These are phyloP conservation scores for Solanum medicagineum DNA, from an alignment of 257 asterid species.

Conservation along the genomic window DNA sequence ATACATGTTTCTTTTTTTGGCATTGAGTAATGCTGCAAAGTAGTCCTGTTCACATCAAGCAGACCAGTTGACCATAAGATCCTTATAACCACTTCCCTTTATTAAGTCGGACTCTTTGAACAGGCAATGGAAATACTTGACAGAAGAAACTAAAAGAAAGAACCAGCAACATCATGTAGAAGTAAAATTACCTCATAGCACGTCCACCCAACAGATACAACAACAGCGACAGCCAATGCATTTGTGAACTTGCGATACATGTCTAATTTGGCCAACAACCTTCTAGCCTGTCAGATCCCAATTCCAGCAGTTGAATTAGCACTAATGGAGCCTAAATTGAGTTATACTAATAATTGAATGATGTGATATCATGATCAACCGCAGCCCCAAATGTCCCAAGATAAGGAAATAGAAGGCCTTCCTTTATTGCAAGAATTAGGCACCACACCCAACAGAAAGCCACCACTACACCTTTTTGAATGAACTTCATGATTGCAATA, in stretches of 20 bases:
- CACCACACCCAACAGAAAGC: neutral
- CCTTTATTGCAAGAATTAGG: neutral
- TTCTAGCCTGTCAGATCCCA: slow-evolving; percentile 52
- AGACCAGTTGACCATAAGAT: neutral
- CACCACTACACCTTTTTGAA: neutral
- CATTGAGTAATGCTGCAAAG: neutral
- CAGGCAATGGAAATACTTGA: neutral
- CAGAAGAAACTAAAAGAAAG: neutral
- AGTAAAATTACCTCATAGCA: slow-evolving; percentile 65
- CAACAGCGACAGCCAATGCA: slow-evolving; percentile 77
- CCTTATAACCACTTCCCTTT: neutral
- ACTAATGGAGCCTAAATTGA: neutral
- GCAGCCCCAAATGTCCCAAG: neutral
- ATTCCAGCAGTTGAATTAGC: neutral
- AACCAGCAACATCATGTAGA: neutral
- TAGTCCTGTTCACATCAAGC: neutral
- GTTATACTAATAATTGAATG: neutral
- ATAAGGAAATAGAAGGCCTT: neutral
- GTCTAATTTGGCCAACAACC: slow-evolving; percentile 75
- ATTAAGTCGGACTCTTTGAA: neutral
- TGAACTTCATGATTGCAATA: neutral
- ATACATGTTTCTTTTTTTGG: neutral
- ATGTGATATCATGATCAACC: neutral
- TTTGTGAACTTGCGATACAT: slow-evolving; percentile 86
- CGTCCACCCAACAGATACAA: slow-evolving; percentile 90